phyloP scores from a whole-genome alignment of 495 filamentous ascomycete genomes.

The Penicillium pancosmium region DNA sequence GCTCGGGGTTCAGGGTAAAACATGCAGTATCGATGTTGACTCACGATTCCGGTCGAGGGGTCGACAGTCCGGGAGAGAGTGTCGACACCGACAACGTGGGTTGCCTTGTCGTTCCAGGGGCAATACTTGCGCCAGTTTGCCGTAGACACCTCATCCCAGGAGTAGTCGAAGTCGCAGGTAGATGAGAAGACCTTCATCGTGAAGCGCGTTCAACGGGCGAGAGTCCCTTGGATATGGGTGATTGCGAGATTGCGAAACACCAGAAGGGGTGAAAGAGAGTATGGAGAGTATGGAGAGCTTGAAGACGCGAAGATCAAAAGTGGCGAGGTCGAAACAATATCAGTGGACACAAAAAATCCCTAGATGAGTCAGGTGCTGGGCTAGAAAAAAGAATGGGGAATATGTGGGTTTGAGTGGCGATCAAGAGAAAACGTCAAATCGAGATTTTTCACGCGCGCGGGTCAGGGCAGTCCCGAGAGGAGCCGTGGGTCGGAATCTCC shows the following conservation, averaged over 20 bases:
- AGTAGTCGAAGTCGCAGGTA: conserved; percentile 88
- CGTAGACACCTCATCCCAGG: conserved; percentile 98
- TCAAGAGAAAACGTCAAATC: conserved; percentile 25
- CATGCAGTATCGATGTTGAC: conserved; percentile 29
- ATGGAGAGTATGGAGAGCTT: neutral
- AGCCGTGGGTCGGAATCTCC: conserved; percentile 27
- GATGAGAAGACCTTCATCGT: conserved; percentile 94
- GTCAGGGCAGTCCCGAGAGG: conserved; percentile 26
- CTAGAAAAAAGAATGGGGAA: conserved; percentile 19
- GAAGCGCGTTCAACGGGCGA: conserved; percentile 8
- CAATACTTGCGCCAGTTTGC: conserved; percentile 99
- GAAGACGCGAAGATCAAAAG: conserved; percentile 2
- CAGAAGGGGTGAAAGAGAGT: neutral
- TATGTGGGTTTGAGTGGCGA: conserved; percentile 24
- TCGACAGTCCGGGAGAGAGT: conserved; percentile 85
- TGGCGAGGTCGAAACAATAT: conserved; percentile 1
- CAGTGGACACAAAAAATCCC: conserved; percentile 5
- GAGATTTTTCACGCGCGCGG: conserved; percentile 24
- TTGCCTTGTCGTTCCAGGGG: conserved; percentile 94
- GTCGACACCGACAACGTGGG: conserved; percentile 93
- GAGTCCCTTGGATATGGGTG: conserved; percentile 8
- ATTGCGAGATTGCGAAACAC: neutral
- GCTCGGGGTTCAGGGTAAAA: neutral
- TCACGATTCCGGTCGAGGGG: conserved; percentile 76
- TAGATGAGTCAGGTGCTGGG: neutral